Percentiles rank a stretch among this genome's conserved stretches.
Conservation (phyloP, 805 yeast genomes). For the Cyberlindnera xylosilytica region DNA sequence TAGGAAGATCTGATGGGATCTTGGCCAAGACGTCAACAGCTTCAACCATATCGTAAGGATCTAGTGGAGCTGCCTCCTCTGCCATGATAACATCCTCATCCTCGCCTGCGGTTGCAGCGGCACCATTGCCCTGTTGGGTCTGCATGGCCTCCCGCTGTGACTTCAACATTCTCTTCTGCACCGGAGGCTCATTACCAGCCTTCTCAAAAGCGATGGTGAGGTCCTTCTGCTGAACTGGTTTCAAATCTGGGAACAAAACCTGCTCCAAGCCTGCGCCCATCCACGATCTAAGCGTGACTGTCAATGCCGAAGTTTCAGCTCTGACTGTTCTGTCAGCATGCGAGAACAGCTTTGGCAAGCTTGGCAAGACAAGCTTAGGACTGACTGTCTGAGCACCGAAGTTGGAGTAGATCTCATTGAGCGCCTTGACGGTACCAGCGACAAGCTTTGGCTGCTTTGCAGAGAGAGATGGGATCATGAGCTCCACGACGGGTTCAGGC, state of each 20-base stretch:
- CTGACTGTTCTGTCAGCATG: slow-evolving; percentile 89
- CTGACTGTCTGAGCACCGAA: slow-evolving; percentile 64
- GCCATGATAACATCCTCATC: slow-evolving; percentile 28
- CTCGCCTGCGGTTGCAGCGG: slow-evolving; percentile 7
- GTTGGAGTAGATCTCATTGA: slow-evolving; percentile 44
- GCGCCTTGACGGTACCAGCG: slow-evolving; percentile 58
- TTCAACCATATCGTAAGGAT: slow-evolving; percentile 68
- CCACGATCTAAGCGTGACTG: slow-evolving; percentile 72
- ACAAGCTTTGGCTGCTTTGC: slow-evolving; percentile 77
- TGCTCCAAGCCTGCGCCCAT: slow-evolving; percentile 57
- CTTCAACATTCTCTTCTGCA: slow-evolving; percentile 54
- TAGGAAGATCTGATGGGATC: slow-evolving; percentile 60
- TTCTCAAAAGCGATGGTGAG: slow-evolving; percentile 64
- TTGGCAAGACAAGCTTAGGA: slow-evolving; percentile 54
- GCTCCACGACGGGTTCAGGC: slow-evolving; percentile 66
- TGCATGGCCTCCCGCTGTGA: slow-evolving; percentile 46
- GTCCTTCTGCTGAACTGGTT: slow-evolving; percentile 91
- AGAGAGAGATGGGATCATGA: slow-evolving; percentile 55
- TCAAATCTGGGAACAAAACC: slow-evolving; percentile 64
- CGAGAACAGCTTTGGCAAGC: slow-evolving; percentile 65
- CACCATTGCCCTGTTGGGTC: slow-evolving; percentile 17
- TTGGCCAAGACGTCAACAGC: slow-evolving; percentile 65
- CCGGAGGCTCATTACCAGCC: slow-evolving; percentile 39
- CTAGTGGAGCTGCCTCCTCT: slow-evolving; percentile 36
- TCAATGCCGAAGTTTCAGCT: slow-evolving; percentile 65